Evolutionary conservation across 495 filamentous ascomycete genomes (phyloP).

Genomic region (Daldinia childiae): DNA sequence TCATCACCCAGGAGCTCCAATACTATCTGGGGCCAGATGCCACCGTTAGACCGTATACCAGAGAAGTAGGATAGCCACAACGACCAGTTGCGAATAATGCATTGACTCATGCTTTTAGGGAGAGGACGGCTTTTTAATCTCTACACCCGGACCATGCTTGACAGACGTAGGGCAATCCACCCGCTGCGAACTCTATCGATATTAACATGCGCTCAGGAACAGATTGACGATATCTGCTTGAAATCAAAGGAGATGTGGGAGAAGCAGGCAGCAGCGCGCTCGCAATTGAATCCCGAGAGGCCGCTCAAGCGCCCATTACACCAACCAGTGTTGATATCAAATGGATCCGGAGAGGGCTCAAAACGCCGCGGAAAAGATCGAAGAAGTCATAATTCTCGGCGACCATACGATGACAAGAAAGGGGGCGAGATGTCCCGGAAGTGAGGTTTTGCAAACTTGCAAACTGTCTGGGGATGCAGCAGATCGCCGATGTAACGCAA

Average conservation of each 20-base stretch:
- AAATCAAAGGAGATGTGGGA: conserved; percentile 67
- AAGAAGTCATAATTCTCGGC: conserved; percentile 43
- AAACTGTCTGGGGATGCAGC: conserved; percentile 38
- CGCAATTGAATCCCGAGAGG: conserved; percentile 57
- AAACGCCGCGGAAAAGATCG: conserved; percentile 44
- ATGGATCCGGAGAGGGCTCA: conserved; percentile 48
- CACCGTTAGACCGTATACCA: conserved; percentile 63
- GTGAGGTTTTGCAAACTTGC: conserved; percentile 39
- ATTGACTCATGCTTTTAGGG: conserved; percentile 55
- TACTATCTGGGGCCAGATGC: conserved; percentile 65
- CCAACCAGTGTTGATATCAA: conserved; percentile 61
- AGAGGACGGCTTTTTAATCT: conserved; percentile 66
- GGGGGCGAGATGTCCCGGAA: conserved; percentile 44
- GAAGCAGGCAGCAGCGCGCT: conserved; percentile 62
- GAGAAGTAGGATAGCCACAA: conserved; percentile 52
- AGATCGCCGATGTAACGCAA: conserved; percentile 42
- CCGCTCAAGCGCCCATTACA: conserved; percentile 65
- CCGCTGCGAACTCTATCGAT: conserved; percentile 23
- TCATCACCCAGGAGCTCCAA: conserved; percentile 65
- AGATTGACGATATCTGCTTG: conserved; percentile 66
- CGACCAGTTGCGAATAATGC: conserved; percentile 19
- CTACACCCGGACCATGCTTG: conserved; percentile 62
- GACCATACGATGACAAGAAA: conserved; percentile 45
- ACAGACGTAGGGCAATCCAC: conserved; percentile 59
- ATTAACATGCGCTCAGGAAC: conserved; percentile 58